Evolutionary conservation across 495 filamentous ascomycete species (phyloP), one percentile per base, ranked within the genome.

Genomic region (Aspergillus nanangensis): DNA sequence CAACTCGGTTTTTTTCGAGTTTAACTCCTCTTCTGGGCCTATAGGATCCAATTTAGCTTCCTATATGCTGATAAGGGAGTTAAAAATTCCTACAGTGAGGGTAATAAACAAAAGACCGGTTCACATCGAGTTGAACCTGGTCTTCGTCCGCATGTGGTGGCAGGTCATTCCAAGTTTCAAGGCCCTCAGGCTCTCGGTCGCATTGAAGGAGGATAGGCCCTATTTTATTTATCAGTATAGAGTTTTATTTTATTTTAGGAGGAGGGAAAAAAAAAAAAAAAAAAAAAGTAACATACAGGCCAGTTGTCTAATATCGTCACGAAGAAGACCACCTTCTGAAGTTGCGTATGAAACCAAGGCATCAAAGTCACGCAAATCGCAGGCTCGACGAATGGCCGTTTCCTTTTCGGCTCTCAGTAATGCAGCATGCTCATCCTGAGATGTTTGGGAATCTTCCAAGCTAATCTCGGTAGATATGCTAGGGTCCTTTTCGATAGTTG

Each of bases 61-160:
- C 8, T 22, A 22, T 21, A 18, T 0, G 15, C n/a, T 13, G 24
- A 10, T 2, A 1, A 9, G 13, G 4, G 11, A 19, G 3, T n/a
- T 45, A n/a, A 15, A 24, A 15, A 35, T 27, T 51, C 72, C 42
- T 74, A 93, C 91, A 79, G 49, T 80, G 72, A 22, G 93, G 93
- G 64, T 98, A 98, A 69, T 96, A 96, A 38, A 96, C 84, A 63
- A 98, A 98, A n/a, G 92, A 88, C 42, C 93, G 76, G 62, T 97
- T 78, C 40, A 98, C 94, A 61, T 98, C 93, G 22, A 96, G 73
- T 57, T 84, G 75, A 14, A 97, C 87, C 65, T 96, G 90, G 45
- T 84, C 80, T 57, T 96, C 90, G 52, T 95, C 89, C n/a, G 68
- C 69, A 64, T 96, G 90, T 4, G 51, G 74, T 20, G 82, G 76